Conservation (phyloP, 139 green algal genomes). For the Chlorella vulgaris region DNA sequence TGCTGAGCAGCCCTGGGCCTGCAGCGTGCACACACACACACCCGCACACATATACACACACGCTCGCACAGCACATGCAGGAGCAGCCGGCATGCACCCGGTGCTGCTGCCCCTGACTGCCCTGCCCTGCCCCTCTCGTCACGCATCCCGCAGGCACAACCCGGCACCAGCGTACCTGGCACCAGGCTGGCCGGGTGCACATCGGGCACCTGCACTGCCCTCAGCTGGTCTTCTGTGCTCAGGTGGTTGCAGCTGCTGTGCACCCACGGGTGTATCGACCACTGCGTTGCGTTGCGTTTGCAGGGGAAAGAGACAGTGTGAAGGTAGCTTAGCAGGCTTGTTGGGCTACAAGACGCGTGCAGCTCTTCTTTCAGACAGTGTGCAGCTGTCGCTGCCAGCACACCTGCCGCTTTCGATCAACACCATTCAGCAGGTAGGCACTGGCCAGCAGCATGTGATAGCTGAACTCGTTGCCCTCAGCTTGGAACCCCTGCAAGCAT, state of each 20-base stretch:
- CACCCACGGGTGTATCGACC: conserved; percentile 79
- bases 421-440: conserved; percentile 90
- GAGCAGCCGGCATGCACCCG: too few relatives aligned
- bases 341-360: too few relatives aligned
- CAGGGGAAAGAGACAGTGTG: not conserved
- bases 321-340: not conserved
- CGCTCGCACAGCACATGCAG: too few relatives aligned
- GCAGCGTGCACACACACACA: not conserved
- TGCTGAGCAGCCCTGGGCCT: conserved; percentile 74
- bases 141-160: too few relatives aligned
- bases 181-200: conserved; percentile 61
- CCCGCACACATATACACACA: not conserved
- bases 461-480: conserved; percentile 94
- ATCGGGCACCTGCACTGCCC: conserved; percentile 76
- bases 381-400: too few relatives aligned
- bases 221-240: conserved; percentile 74
- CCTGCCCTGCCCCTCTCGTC: too few relatives aligned
- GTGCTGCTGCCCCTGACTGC: too few relatives aligned
- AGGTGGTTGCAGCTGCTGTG: conserved; percentile 80
- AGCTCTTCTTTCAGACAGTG: too few relatives aligned
- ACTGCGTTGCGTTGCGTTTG: conserved; percentile 34
- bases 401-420: conserved; percentile 39
- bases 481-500: conserved; percentile 68
- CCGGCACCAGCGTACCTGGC: conserved; percentile 11
- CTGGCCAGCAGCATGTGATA: conserved; percentile 97